Evolutionary conservation across 257 asterid species (phyloP), one percentile per base, ranked within the genome.

Genomic region (Euphrasia confusa): DNA sequence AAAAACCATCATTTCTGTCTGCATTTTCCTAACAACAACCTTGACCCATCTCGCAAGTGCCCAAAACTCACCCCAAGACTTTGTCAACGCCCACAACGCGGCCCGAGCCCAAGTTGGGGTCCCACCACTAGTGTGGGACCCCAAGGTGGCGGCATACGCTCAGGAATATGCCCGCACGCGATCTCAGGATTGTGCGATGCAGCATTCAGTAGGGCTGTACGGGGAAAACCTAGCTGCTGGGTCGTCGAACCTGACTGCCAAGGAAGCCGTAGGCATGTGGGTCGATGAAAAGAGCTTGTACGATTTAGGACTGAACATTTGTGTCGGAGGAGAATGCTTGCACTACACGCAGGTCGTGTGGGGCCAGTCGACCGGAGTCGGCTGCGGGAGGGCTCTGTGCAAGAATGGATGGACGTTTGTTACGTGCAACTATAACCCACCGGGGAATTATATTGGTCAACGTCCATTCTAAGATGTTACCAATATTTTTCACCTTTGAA

Each of bases 281-380:
- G 55, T 67, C 0, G 69, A 32, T 0, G 90, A 85, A 77, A 77
- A 73, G 78, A 40, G n/a, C 0, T 12, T 35, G 18, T 80, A 77
- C 10, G 64, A 78, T 4, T 65, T 32, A 0, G 3, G 1, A 2
- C 32, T 73, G 0, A 80, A 74, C 10, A 0, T 62, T 13, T 78
- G 84, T 15, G 57, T 48, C 0, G 71, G 74, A 8, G 78, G 76
- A 4, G 65, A 50, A 2, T 84, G 88, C 59, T 44, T 44, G 64
- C 93, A 84, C 7, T 82, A 80, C 52, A 82, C 86, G 0, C 89
- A 84, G 24, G 82, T 78, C 0, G 85, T 84, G 1, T 84, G 93
- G 89, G 58, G 68, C 0, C 9, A 27, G 2, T 63, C 89, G 54
- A 48, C 58, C 0, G 56, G 69, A 0, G 24, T 82, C 0, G 85